phyloP scores from a whole-genome alignment of 208 protist genomes.

The Leishmania braziliensis region DNA sequence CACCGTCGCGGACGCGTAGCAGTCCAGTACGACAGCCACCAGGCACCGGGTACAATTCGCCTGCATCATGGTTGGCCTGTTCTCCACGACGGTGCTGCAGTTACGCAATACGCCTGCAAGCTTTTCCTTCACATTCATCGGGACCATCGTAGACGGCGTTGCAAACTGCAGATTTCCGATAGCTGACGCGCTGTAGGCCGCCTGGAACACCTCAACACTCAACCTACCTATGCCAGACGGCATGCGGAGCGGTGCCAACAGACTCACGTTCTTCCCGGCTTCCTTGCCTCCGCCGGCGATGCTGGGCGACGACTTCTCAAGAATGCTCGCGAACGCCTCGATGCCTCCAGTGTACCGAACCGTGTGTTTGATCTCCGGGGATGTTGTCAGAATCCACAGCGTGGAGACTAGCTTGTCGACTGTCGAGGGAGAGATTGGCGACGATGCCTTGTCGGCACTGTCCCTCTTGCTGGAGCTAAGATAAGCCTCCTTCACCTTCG shows the following conservation, averaged over 20 bases:
- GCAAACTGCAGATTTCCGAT: slow-evolving; percentile 42
- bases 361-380: slow-evolving; percentile 89
- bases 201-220: slow-evolving; percentile 29
- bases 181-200: slow-evolving; percentile 13
- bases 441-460: not conserved
- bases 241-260: slow-evolving; percentile 25
- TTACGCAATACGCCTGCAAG: slow-evolving; percentile 89
- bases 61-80: slow-evolving; percentile 62
- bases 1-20: slow-evolving; percentile 46
- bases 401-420: slow-evolving; percentile 91
- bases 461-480: slow-evolving; percentile 13
- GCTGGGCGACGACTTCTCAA: slow-evolving; percentile 62
- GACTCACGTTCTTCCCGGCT: slow-evolving; percentile 8
- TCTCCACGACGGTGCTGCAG: slow-evolving; percentile 86
- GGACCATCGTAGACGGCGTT: slow-evolving; percentile 34
- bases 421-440: slow-evolving; percentile 45
- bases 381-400: slow-evolving; percentile 92
- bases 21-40: slow-evolving; percentile 80
- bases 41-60: slow-evolving; percentile 62
- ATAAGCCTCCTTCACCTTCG: slow-evolving; percentile 58
- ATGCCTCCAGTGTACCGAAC: slow-evolving; percentile 80
- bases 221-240: slow-evolving; percentile 14
- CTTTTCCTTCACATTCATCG: slow-evolving; percentile 84
- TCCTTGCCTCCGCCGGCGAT: slow-evolving; percentile 37
- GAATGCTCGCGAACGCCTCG: slow-evolving; percentile 63